Percentiles rank a stretch among this genome's conserved stretches.
phyloP scores from a whole-genome alignment of 1,284 basidiomycete species.

The Ceraceosorus guamensis region DNA sequence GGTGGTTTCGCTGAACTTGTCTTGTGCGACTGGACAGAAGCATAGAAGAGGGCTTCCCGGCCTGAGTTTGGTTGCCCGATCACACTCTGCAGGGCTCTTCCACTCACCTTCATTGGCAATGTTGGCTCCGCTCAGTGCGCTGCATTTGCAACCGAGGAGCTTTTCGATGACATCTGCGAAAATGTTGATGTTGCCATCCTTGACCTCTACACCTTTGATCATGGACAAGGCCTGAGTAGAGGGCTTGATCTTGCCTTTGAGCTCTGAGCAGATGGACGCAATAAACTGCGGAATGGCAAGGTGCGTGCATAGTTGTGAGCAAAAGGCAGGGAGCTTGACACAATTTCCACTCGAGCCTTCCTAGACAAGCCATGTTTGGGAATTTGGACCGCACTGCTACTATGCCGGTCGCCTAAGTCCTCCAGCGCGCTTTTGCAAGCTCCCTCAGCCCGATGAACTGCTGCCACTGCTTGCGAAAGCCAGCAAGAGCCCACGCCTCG shows the following conservation, averaged over 20 bases:
- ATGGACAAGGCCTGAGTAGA: constrained; percentile 47
- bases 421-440: too few species aligned
- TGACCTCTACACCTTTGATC: constrained; percentile 49
- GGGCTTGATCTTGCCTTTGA: constrained; percentile 37
- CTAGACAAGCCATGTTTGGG: too few species aligned
- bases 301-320: constrained; percentile 8
- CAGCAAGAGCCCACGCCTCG: background rate
- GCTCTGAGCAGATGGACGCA: constrained; percentile 31
- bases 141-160: constrained; percentile 53
- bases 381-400: too few species aligned
- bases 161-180: constrained; percentile 57
- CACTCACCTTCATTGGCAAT: constrained; percentile 55
- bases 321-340: too few species aligned
- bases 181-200: constrained; percentile 54
- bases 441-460: too few species aligned
- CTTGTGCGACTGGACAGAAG: constrained; percentile 50
- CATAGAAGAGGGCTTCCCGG: background rate
- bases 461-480: too few species aligned
- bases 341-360: too few species aligned
- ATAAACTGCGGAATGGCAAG: constrained; percentile 49
- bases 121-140: constrained; percentile 57
- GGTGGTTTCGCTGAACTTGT: constrained; percentile 56
- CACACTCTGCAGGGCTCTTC: background rate
- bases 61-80: background rate
- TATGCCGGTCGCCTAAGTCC: too few species aligned